A percentile compares a stretch with the other conserved stretches of the same genome.
Evolutionary conservation across 805 yeast species (phyloP).

Genomic region (Starmerella vaccinii): DNA sequence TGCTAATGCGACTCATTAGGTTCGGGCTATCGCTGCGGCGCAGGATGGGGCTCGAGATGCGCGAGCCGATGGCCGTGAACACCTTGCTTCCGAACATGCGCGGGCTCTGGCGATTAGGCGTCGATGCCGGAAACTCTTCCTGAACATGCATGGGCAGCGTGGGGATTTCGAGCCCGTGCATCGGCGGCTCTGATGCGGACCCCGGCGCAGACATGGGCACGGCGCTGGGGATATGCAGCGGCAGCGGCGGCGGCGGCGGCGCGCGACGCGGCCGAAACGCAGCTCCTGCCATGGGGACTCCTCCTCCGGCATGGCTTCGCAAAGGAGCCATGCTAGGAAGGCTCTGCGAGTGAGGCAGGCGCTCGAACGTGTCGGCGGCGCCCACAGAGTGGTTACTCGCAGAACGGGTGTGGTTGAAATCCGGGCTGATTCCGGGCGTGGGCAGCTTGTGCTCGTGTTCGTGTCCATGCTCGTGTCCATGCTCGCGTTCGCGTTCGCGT

Average conservation of each 20-base stretch:
- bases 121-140: not conserved
- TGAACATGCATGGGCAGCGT: not conserved
- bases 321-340: not conserved
- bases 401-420: too few relatives aligned
- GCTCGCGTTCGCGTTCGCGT: not conserved
- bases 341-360: not conserved
- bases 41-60: not conserved
- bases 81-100: slow-evolving; percentile 1
- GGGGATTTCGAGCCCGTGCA: slow-evolving; percentile 5
- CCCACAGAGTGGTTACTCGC: too few relatives aligned
- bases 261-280: not conserved
- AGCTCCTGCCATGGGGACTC: too few relatives aligned
- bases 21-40: slow-evolving; percentile 8
- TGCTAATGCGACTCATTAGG: slow-evolving; percentile 12
- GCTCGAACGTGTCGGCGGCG: too few relatives aligned
- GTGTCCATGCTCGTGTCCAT: not conserved
- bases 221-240: not conserved
- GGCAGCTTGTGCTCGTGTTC: not conserved
- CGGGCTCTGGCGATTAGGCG: slow-evolving; percentile 1
- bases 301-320: not conserved
- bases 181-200: not conserved
- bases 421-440: slow-evolving; percentile 2
- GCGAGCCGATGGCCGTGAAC: not conserved
- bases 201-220: not conserved
- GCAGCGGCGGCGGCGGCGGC: not conserved